Base-by-base conservation (phyloP, 805 yeast species). In the Cyberlindnera mrakii region DNA sequence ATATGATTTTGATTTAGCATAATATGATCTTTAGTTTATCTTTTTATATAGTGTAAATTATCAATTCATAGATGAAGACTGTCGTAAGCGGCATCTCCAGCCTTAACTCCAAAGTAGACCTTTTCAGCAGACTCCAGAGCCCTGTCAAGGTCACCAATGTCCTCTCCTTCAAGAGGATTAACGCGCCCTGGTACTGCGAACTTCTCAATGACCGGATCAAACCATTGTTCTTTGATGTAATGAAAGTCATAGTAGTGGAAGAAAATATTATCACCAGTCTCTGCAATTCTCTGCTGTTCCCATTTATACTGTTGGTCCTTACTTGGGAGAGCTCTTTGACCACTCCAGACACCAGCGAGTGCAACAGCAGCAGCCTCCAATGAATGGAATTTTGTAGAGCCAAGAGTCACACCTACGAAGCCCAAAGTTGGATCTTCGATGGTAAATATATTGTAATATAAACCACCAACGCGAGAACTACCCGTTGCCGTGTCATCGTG, bases 261-360 rank as follows among this genome's bases (percentile, higher is more conserved):
- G 9, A 30, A 15, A 3, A 35, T 18, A 15, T 25, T 29, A 35
- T 43, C 40, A 9, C 53, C 67, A 3, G 49, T 48, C n/a, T 44
- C 44, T n/a, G 48, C 51, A 6, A 61, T 39, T 41, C 62, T 54
- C 9, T 58, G 45, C 11, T 47, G 31, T 19, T 58, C 64, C 67
- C 72, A 67, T 14, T 54, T 46, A 10, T 36, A 43, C 52, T 74
- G 78, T 15, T 66, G 71, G 34, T 64, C 63, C 10, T 50, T 45
- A 0, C 64, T 33, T 2, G 80, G 79, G 18, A 74, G 56, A 6
- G 47, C 11, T 18, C 53, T 58, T 17, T 63, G 63, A 8, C 66
- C 65, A 3, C 75, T 60, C 71, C 77, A 72, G 3, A 70, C 71
- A n/a, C 79, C 79, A 4, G 80, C 76, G 35, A 75, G 62, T 0